Percentiles rank a stretch among this genome's conserved stretches.
These are phyloP conservation scores for Isochrysis galbana DNA, from an alignment of 78 protist genomes.

Conservation along the genomic window DNA sequence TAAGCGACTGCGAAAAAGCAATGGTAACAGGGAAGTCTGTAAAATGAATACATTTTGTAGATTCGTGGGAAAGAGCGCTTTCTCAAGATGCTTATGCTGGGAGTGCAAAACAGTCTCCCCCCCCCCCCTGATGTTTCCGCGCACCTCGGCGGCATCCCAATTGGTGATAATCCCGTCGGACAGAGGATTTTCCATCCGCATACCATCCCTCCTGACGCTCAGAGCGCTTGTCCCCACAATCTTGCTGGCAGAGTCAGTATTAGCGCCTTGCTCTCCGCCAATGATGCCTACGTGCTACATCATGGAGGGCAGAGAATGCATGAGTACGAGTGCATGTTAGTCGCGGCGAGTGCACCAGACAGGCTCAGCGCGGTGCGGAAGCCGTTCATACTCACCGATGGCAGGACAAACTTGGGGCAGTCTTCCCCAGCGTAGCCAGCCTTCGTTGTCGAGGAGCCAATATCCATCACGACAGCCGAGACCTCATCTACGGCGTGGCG, in stretches of 20 bases:
- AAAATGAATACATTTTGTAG: too few relatives aligned
- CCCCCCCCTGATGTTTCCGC: too few relatives aligned
- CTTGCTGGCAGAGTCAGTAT: slow-evolving; percentile 48
- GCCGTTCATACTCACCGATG: slow-evolving; percentile 47
- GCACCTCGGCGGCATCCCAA: slow-evolving; percentile 88
- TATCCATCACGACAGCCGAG: slow-evolving; percentile 56
- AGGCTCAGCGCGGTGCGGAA: too few relatives aligned
- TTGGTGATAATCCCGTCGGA: slow-evolving; percentile 71
- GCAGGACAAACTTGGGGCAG: slow-evolving; percentile 74
- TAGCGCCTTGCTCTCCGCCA: slow-evolving; percentile 27
- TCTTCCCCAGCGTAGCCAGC: slow-evolving; percentile 68
- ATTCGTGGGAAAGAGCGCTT: too few relatives aligned
- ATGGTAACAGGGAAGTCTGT: too few relatives aligned
- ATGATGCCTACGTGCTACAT: slow-evolving; percentile 59
- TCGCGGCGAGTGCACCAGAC: background rate
- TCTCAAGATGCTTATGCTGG: too few relatives aligned
- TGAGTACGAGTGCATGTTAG: background rate
- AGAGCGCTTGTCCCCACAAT: slow-evolving; percentile 2
- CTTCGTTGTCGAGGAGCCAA: slow-evolving; percentile 60
- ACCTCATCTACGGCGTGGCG: slow-evolving; percentile 38
- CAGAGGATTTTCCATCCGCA: background rate
- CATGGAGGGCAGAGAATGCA: slow-evolving; percentile 82
- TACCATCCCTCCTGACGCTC: background rate
- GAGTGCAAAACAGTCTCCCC: too few relatives aligned
- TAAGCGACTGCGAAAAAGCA: too few relatives aligned